Base-by-base conservation (phyloP, 2,329 filamentous ascomycete species). In the Botrytis tulipae region DNA sequence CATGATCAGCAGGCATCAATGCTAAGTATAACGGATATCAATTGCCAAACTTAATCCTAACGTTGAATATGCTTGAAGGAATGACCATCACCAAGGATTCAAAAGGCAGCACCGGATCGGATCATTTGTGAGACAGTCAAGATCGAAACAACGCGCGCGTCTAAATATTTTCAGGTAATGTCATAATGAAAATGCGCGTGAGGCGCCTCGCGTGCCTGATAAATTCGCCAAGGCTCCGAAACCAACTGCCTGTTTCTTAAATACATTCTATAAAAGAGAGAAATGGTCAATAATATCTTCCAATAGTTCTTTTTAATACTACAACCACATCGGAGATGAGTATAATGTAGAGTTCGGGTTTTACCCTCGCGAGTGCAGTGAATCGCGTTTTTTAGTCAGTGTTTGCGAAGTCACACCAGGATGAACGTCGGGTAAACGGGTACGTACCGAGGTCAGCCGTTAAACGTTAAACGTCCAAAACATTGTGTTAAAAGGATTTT, bases 81-180 rank as follows among this genome's bases (percentile, higher is more conserved):
- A 72, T 59, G 46, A 69, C 40, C 63, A 69, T 12, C 14, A 37
- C 5, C 66, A 22, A 70, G 14, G 18, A 29, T 48, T 10, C 22
- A 8, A 25, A 32, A 60, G 32, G n/a, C 25, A 18, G 51, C 71
- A 73, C 71, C 63, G 42, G 71, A 69, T 73, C 71, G 63, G 32
- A 73, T 69, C 71, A 73, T 73, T 73, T 59, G 42, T 18, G n/a
- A 69, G 37, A 69, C 35, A 69, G 51, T 61, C 25, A 48, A 32
- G n/a, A 18, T 6, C 37, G 20, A 71, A 63, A 71, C 1, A 42
- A n/a, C 44, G 46, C 60, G 32, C 59, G 46, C 60, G 32, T 54
- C 35, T 32, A 54, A 54, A 44, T 35, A 12, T 48, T 37, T 44
- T 44, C 35, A 71, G 35, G 32, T 65, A 71, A 42, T 71, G 18